Conservation (phyloP, 441 rosid species). For the Eutrema salsugineum region DNA sequence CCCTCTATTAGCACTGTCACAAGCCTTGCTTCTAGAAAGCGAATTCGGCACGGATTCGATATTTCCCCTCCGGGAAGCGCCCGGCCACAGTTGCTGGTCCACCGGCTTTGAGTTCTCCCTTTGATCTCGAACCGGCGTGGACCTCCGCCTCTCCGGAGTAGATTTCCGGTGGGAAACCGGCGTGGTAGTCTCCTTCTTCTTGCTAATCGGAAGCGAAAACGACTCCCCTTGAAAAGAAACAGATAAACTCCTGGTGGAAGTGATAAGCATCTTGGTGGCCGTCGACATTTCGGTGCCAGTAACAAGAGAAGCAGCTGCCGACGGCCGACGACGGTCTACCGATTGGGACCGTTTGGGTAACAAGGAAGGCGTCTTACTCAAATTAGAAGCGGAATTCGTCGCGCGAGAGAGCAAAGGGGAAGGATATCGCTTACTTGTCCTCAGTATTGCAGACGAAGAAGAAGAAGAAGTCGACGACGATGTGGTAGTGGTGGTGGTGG, state of each 20-base stretch:
- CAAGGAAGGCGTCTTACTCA: slow-evolving; percentile 27
- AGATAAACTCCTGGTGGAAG: slow-evolving; percentile 63
- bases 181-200: slow-evolving; percentile 41
- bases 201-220: slow-evolving; percentile 69
- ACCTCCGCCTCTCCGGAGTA: slow-evolving; percentile 52
- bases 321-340: slow-evolving; percentile 50
- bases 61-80: slow-evolving; percentile 38
- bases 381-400: slow-evolving; percentile 39
- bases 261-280: slow-evolving; percentile 55
- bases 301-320: slow-evolving; percentile 21
- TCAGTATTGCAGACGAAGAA: slow-evolving; percentile 27
- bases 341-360: slow-evolving; percentile 56
- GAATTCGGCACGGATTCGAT: slow-evolving; percentile 33
- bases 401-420: slow-evolving; percentile 48
- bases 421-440: slow-evolving; percentile 37
- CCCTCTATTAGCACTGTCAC: slow-evolving; percentile 26
- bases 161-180: slow-evolving; percentile 36
- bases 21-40: slow-evolving; percentile 62
- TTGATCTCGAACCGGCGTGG: slow-evolving; percentile 65
- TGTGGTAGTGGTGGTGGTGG: slow-evolving; percentile 10
- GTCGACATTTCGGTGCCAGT: slow-evolving; percentile 41
- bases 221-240: slow-evolving; percentile 72
- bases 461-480: slow-evolving; percentile 38
- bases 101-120: slow-evolving; percentile 46
- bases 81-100: slow-evolving; percentile 65